Conservation (phyloP, 257 asterid species). For the Solanum commersonii region DNA sequence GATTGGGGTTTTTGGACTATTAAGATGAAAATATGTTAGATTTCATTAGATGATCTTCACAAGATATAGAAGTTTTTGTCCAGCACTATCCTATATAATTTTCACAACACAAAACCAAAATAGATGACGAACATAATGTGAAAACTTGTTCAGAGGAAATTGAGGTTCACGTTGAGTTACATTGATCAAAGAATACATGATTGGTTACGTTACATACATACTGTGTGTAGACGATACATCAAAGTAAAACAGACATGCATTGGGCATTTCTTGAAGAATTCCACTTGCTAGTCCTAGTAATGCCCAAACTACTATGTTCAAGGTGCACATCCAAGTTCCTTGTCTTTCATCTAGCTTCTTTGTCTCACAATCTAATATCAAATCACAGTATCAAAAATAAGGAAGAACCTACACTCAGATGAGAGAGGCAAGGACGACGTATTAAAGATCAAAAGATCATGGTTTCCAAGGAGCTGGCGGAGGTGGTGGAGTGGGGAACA, state of each 20-base stretch:
- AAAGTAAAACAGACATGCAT: not conserved
- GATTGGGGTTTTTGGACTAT: not conserved
- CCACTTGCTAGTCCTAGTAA: not conserved
- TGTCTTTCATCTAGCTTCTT: not conserved
- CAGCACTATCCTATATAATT: not conserved
- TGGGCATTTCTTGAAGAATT: not conserved
- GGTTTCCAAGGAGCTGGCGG: constrained; percentile 99
- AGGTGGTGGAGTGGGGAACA: constrained; percentile 93
- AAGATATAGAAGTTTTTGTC: not conserved
- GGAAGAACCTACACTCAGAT: not conserved
- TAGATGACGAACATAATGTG: not conserved
- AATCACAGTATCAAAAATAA: constrained; percentile 17
- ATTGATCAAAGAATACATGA: constrained; percentile 16
- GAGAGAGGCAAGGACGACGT: not conserved
- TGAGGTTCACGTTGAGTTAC: not conserved
- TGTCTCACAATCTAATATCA: constrained; percentile 1
- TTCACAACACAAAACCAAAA: not conserved
- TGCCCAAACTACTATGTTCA: constrained; percentile 8
- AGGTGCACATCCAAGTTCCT: not conserved
- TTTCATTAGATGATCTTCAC: not conserved
- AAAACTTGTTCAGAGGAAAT: not conserved
- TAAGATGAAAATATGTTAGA: not conserved
- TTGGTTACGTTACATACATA: constrained; percentile 3
- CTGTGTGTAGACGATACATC: not conserved
- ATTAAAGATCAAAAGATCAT: not conserved